Percentiles rank a stretch among this genome's conserved stretches.
Evolutionary conservation across 2,329 filamentous ascomycete species (phyloP).

Genomic region (Colletotrichum theobromicola): DNA sequence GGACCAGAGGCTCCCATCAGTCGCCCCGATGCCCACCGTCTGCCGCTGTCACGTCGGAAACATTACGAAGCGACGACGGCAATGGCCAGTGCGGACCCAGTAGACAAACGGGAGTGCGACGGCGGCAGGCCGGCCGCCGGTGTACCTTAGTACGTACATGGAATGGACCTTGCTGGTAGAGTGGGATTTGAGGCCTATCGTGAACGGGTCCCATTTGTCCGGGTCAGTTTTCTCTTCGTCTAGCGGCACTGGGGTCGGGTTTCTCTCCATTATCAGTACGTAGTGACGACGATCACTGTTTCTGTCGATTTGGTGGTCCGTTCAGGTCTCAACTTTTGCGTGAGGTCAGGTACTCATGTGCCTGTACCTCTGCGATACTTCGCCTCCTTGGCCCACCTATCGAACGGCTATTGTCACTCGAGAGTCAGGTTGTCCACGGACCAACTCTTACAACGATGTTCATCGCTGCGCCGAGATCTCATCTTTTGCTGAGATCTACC

Average conservation of each 20-base stretch:
- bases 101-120: background rate
- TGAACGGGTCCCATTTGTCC: background rate
- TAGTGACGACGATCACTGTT: background rate
- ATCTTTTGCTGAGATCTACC: background rate
- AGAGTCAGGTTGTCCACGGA: background rate
- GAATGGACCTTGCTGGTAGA: background rate
- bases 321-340: background rate
- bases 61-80: background rate
- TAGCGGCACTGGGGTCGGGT: background rate
- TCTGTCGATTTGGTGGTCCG: background rate
- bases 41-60: background rate
- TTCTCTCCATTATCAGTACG: background rate
- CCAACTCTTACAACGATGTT: background rate
- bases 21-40: background rate
- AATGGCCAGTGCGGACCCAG: background rate
- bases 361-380: background rate
- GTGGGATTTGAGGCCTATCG: background rate
- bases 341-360: background rate
- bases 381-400: background rate
- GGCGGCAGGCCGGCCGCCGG: background rate
- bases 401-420: background rate
- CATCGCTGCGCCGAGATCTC: background rate
- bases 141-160: background rate
- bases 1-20: background rate
- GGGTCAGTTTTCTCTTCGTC: background rate